Evolutionary conservation across 768 basidiomycete species (phyloP), one percentile per base, ranked within the genome.

Genomic region (Auricularia sp.): DNA sequence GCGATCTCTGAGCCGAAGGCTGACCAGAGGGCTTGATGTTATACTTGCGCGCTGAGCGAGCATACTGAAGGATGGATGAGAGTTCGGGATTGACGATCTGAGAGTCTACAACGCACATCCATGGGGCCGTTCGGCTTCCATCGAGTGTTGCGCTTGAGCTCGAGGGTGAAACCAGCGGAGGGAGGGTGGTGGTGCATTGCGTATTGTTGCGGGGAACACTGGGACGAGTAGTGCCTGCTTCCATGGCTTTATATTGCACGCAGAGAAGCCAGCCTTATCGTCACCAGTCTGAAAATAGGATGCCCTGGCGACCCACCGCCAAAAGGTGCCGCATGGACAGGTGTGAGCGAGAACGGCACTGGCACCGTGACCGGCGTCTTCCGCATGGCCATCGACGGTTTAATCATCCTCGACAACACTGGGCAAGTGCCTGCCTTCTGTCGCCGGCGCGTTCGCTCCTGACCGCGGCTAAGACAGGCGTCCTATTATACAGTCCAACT

Each of bases 401-500:
- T 92, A 63, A 91, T 92, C 69, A 85, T 92, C 65, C 78, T 92
- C 65, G 90, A 92, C 75, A 81, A 79, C 68, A 77, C 82, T 67
- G 87, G 89, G 90, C 90, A 68, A 72, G 86, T 80, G 61, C 44
- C 13, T 39, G 24, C 47, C 33, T 56, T 37, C 54, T 62, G 51
- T 8, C 4, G 11, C 47, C 6, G 47, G 18, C 5, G 47, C 7
- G 47, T 21, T 5, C 16, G 47, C 39, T 51, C 11, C 47, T 51
- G 21, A 51, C 18, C 6, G 18, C 18, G 47, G 18, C 14, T 5
- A 51, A 44, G 29, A 29, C 54, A 79, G 77, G 36, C 75, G 84
- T 58, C 86, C 94, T 33, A 89, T 97, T 68, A 90, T 95, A 68
- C 91, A 94, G 76, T 94, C 94, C 36, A 90, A 89, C 47, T 97